phyloP scores from a whole-genome alignment of 2,329 filamentous ascomycete genomes.

The Dactylonectria macrodidyma region DNA sequence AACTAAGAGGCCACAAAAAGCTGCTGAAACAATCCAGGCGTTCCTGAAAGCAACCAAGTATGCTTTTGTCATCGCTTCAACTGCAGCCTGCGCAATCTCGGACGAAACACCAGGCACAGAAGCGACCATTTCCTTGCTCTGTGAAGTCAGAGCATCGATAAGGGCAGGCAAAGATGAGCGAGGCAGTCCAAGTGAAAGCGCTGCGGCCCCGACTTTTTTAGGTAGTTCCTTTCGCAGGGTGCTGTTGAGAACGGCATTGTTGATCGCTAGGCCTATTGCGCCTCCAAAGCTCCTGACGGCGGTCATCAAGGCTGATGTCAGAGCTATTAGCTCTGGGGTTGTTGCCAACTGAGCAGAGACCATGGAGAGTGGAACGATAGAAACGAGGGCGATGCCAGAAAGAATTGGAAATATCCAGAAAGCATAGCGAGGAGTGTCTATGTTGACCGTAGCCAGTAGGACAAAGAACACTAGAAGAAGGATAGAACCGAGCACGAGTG shows the following conservation, averaged over 20 bases:
- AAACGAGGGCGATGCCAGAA: constrained; percentile 1
- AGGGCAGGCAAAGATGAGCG: background rate
- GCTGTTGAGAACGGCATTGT: constrained; percentile 13
- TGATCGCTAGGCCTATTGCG: constrained; percentile 8
- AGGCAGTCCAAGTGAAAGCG: no score
- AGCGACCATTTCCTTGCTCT: background rate
- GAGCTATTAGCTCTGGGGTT: constrained; percentile 10
- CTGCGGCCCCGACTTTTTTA: constrained; percentile 2
- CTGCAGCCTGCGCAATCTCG: constrained; percentile 1
- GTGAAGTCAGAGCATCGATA: background rate
- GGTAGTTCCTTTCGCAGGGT: constrained; percentile 5
- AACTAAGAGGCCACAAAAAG: constrained; percentile 2
- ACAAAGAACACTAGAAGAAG: background rate
- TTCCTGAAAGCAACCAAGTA: constrained; percentile 13
- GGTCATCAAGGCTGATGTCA: constrained; percentile 6
- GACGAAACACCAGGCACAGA: background rate
- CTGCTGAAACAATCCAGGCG: constrained; percentile 11
- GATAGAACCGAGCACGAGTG: background rate
- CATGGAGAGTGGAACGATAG: constrained; percentile 2
- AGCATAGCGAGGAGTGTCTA: background rate
- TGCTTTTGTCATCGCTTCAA: constrained; percentile 1
- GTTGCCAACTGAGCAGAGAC: constrained; percentile 14
- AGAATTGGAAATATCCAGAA: constrained; percentile 2
- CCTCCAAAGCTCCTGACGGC: constrained; percentile 5
- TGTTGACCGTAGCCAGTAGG: constrained; percentile 2